Base-by-base conservation (phyloP, 345 rosid genomes). In the Gossypium raimondii region DNA sequence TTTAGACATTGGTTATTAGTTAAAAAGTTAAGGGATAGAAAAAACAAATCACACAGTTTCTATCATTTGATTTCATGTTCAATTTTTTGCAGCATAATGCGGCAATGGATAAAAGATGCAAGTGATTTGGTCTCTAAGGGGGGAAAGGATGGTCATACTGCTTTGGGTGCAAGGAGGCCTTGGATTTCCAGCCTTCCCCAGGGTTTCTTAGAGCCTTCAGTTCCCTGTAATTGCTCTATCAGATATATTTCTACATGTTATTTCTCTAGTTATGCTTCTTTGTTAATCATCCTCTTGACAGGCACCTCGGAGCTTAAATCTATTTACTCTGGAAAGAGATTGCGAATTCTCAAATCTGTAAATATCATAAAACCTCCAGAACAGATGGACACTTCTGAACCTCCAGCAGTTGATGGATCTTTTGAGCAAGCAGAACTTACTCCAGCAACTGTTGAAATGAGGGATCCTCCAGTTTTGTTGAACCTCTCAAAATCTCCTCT, bases 91-190 rank as follows among this genome's bases (percentile, higher is more conserved):
- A 94, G 98, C 59, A 72, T 83, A 44, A 72, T 95, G 22, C 91
- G 67, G 83, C 77, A 79, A 81, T 74, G 70, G 73, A 67, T 91
- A 64, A 83, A 85, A 25, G 87, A 92, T 78, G 50, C 94, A 22
- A 87, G 92, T 80, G 85, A 80, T 50, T 78, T 94, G 85, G 85
- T 92, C 56, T 73, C 73, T 24, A 90, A 86, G 82, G 81, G 92
- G 74, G 82, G 72, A 78, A 86, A 87, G 70, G 77, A 66, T 73
- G 81, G 85, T 68, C 52, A 9, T 50, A 84, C 79, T 73, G 81
- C 82, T 76, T 78, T 63, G 68, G 65, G 76, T 80, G 85, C 81
- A 47, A 84, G 87, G 87, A 88, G 72, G 81, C 82, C 81, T 50
- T 59, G 74, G 60, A 52, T 82, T 64, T 76, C 87, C 57, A 63